Conservation (phyloP, 306 rosid genomes). For the Luffa acutangula region DNA sequence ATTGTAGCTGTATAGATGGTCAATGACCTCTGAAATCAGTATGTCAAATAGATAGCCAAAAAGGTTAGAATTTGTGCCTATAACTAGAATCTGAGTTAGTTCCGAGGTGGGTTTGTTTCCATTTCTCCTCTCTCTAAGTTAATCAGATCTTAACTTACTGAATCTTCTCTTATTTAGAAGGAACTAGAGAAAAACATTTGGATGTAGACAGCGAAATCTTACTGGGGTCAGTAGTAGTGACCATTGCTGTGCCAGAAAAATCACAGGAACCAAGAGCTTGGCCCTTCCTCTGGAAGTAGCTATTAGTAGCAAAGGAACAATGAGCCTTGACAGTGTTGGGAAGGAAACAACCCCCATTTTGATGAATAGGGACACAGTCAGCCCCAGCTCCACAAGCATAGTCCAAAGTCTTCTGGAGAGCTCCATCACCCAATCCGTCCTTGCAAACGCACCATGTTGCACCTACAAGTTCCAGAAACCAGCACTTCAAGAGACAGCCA, state of each 20-base stretch:
- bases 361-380: constrained; percentile 55
- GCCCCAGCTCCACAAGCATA: constrained; percentile 94
- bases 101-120: neutral
- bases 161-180: neutral
- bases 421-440: constrained; percentile 34
- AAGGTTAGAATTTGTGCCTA: neutral
- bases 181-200: neutral
- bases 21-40: neutral
- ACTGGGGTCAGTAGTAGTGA: constrained; percentile 58
- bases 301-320: constrained; percentile 71
- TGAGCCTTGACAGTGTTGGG: constrained; percentile 67
- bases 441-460: constrained; percentile 80
- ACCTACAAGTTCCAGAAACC: constrained; percentile 19
- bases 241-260: constrained; percentile 53
- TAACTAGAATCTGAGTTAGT: neutral
- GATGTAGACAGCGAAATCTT: neutral
- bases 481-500: neutral
- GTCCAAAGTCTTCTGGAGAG: constrained; percentile 60
- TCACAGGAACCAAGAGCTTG: constrained; percentile 61
- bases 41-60: neutral
- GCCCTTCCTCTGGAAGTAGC: constrained; percentile 70
- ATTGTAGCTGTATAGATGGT: neutral
- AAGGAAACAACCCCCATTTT: constrained; percentile 38
- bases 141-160: neutral
- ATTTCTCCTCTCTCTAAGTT: neutral